Evolutionary conservation across 208 protist genomes (phyloP), one percentile per base, ranked within the genome.

Genomic region (Leishmania gerbilli): DNA sequence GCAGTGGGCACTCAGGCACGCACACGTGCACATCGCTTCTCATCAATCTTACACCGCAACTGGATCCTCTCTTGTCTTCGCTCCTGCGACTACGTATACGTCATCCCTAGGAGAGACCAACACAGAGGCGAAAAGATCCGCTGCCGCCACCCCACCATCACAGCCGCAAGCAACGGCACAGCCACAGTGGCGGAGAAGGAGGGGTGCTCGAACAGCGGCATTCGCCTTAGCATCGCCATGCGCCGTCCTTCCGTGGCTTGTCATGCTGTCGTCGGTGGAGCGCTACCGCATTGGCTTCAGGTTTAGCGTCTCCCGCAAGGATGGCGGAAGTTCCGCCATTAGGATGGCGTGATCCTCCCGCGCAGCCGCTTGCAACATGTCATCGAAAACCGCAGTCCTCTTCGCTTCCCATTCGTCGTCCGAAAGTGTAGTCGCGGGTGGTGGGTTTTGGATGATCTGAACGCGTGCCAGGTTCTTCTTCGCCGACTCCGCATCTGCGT

Each of bases 371-470:
- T 77, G 65, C 68, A 58, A 19, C 71, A 56, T 45, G 31, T 55
- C 40, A 51, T 72, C 81, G 51, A 42, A 62, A 0, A n/a, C 6
- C 13, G 60, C 37, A 19, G 72, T 27, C 42, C 1, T n/a, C 58
- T n/a, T 31, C 40, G 76, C 24, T n/a, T 60, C 80, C 47, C 21
- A 65, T 45, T 79, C 78, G 42, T 53, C 47, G 34, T n/a, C 72
- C 1, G 34, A 34, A 24, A 71, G 19, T 55, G 71, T 68, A 19
- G 31, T 47, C 67, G 80, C 81, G 31, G 55, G n/a, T 1, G 83
- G 75, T 15, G 87, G 86, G 65, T 60, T 47, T 67, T 82, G 71
- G n/a, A 88, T 42, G 67, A 90, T 79, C 56, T 81, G 83, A 19
- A 90, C 76, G 27, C 79, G 47, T 3, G 80, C 80, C 5, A 13